Base-by-base conservation (phyloP, 495 filamentous ascomycete genomes). In the Glarea lozoyensis region DNA sequence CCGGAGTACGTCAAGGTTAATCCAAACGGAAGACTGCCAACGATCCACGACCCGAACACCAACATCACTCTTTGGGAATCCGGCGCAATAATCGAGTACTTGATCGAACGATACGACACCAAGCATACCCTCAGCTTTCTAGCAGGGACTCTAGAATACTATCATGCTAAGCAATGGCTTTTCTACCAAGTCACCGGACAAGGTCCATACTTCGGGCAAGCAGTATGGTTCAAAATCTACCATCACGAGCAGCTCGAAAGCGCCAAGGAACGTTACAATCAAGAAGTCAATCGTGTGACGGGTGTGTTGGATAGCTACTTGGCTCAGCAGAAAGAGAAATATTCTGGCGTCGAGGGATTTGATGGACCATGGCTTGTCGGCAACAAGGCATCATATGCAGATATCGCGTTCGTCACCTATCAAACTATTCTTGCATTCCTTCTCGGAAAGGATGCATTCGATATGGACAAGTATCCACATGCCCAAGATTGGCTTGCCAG, bases 61-160 rank as follows among this genome's bases (percentile, higher is more conserved):
- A 23, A 62, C 70, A 39, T 68, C 19, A 60, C 49, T 7, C 30
- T 68, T 2, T 72, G 58, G 50, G 68, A 71, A 53, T 81, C 77
- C 4, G 83, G 81, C 42, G 83, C 84, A 12, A 85, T 86, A 58
- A 46, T 86, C 49, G 65, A 80, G 43, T 88, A 88, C 55, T 63
- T 88, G 16, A 55, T 84, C 32, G 80, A 84, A 17, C 70, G 64
- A 15, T 88, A 88, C 62, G 82, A 87, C 61, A 75, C 59, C 40
- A 56, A 74, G 10, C 60, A 76, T 44, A 77, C 67, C 43, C 52
- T 87, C 43, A 77, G 69, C 53, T 82, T 75, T 52, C 50, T 59
- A 5, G 24, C 61, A 10, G 67, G 67, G 22, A 61, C 67, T 1
- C 58, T 56, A 17, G 74, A 79, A 37, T 66, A 60, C 36, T 73